Conservation (phyloP, 345 rosid species). For the Populus pruinosa region DNA sequence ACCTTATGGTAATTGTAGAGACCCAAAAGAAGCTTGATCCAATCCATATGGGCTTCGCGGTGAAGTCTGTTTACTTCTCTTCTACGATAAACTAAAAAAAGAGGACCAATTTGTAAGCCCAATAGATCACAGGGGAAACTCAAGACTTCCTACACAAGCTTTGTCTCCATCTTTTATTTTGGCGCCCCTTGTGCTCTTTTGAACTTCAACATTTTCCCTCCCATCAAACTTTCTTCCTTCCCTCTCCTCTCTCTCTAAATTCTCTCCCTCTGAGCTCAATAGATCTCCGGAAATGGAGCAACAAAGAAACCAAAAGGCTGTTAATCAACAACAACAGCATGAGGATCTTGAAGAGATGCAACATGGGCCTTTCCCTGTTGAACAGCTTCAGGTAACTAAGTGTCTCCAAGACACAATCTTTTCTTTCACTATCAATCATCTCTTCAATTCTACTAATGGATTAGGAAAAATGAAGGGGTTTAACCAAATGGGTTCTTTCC, state of each 20-base stretch:
- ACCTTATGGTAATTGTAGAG: neutral
- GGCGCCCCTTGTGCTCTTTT: slow-evolving; percentile 10
- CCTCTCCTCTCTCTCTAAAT: neutral
- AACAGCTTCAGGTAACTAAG: slow-evolving; percentile 52
- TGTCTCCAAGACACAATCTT: neutral
- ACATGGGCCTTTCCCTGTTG: slow-evolving; percentile 57
- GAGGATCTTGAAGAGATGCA: slow-evolving; percentile 43
- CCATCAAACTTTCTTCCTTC: neutral
- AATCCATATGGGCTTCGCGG: neutral
- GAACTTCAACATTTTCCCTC: slow-evolving; percentile 17
- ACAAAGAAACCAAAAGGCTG: slow-evolving; percentile 33
- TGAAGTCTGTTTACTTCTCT: neutral
- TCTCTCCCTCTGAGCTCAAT: neutral
- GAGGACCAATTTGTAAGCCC: neutral
- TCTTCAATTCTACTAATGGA: neutral
- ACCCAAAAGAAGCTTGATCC: neutral
- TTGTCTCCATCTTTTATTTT: neutral
- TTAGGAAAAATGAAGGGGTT: neutral
- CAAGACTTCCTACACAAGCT: neutral
- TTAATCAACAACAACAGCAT: slow-evolving; percentile 23
- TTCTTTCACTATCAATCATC: neutral
- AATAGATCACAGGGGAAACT: neutral
- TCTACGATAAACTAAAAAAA: too few relatives aligned
- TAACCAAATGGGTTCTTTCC: neutral
- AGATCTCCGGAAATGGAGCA: slow-evolving; percentile 31